phyloP scores from a whole-genome alignment of 176 grass and related monocot genomes.

The Musa acuminata region DNA sequence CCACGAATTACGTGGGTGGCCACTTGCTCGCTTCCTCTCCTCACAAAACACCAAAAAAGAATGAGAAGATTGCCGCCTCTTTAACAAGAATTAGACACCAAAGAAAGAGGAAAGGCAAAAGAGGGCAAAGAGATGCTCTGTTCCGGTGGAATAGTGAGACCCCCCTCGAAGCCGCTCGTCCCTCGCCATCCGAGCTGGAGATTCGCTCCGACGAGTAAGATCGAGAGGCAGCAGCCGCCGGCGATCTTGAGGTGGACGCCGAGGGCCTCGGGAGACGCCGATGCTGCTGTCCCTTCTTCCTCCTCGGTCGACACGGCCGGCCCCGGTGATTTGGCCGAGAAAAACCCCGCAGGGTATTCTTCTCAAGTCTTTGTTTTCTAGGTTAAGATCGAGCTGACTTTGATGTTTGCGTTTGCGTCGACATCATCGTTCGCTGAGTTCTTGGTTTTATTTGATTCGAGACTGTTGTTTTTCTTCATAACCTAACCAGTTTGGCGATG shows the following conservation, averaged over 20 bases:
- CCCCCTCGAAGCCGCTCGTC: constrained; percentile 22
- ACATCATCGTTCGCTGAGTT: neutral
- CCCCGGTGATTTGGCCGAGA: constrained; percentile 23
- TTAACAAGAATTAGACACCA: no score
- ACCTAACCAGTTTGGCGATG: neutral
- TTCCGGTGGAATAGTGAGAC: constrained; percentile 66
- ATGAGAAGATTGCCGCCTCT: no score
- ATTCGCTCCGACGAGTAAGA: neutral
- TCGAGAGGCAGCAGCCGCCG: constrained; percentile 26
- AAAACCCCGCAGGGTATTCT: constrained; percentile 28
- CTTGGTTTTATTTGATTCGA: neutral
- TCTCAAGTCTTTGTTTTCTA: neutral
- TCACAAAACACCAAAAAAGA: no score
- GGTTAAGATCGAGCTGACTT: no score
- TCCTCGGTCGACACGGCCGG: constrained; percentile 24
- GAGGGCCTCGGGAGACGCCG: constrained; percentile 35
- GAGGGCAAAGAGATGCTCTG: constrained; percentile 54
- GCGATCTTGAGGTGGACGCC: constrained; percentile 40
- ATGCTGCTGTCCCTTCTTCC: constrained; percentile 18
- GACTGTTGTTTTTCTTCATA: neutral
- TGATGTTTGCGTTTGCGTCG: neutral
- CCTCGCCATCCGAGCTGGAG: constrained; percentile 15
- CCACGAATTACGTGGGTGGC: no score
- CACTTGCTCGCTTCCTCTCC: no score
- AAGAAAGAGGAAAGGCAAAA: neutral